Conservation (phyloP, 495 filamentous ascomycete species). For the Penicillium alfredii region DNA sequence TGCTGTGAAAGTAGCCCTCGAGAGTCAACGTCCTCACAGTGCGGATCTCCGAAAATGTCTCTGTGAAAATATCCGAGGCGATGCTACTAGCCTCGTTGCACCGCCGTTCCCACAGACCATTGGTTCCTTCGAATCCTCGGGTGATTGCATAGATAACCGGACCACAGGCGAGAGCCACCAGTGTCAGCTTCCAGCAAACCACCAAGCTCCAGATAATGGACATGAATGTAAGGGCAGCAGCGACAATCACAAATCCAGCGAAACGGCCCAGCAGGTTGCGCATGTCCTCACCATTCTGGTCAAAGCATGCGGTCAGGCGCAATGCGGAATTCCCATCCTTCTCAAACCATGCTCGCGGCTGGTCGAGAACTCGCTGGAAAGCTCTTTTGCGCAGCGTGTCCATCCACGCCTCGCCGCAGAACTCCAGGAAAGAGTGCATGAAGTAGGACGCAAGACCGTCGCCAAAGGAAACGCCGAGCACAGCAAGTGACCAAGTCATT, state of each 20-base stretch:
- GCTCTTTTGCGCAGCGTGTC: slow-evolving; percentile 63
- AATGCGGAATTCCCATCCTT: slow-evolving; percentile 56
- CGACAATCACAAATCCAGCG: slow-evolving; percentile 60
- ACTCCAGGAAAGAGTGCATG: slow-evolving; percentile 65
- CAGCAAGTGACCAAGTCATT: slow-evolving; percentile 59
- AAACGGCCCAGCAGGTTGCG: slow-evolving; percentile 75
- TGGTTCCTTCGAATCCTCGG: slow-evolving; percentile 53
- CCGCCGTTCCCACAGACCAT: slow-evolving; percentile 62
- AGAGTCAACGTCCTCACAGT: slow-evolving; percentile 75
- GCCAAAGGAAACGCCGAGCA: slow-evolving; percentile 60
- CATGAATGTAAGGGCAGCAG: slow-evolving; percentile 55
- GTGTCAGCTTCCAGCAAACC: slow-evolving; percentile 74
- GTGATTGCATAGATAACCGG: slow-evolving; percentile 65
- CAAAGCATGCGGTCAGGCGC: slow-evolving; percentile 62
- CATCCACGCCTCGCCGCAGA: slow-evolving; percentile 72
- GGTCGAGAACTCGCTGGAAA: slow-evolving; percentile 64
- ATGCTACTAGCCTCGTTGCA: slow-evolving; percentile 54
- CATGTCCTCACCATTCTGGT: slow-evolving; percentile 84
- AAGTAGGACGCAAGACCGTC: slow-evolving; percentile 61
- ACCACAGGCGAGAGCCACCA: slow-evolving; percentile 63
- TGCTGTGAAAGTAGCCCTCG: slow-evolving; percentile 65
- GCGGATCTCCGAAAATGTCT: slow-evolving; percentile 76
- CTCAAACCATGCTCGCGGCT: slow-evolving; percentile 84
- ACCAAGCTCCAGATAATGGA: slow-evolving; percentile 68
- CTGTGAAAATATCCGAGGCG: slow-evolving; percentile 57